Evolutionary conservation across 345 rosid species (phyloP).

Genomic region (Eucalyptus tenuipes): DNA sequence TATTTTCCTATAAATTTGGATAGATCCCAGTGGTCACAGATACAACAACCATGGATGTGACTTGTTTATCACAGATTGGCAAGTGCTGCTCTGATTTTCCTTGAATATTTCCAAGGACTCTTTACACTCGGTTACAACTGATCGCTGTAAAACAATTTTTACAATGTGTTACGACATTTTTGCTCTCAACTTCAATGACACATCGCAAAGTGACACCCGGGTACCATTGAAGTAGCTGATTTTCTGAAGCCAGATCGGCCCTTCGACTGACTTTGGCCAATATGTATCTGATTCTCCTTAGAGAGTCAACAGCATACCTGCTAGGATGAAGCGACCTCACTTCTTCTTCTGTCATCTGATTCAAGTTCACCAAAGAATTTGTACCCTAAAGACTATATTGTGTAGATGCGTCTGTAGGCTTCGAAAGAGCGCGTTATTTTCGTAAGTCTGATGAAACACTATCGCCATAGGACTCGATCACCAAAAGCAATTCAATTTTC

Average conservation of each 20-base stretch:
- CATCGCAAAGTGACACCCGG: no score
- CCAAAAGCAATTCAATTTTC: constrained; percentile 16
- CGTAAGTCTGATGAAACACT: neutral
- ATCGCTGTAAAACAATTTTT: neutral
- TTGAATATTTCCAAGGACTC: neutral
- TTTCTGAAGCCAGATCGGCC: neutral
- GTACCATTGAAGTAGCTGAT: neutral
- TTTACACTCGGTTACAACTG: neutral
- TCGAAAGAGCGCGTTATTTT: neutral
- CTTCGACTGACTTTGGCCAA: neutral
- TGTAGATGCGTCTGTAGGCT: neutral
- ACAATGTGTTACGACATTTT: neutral
- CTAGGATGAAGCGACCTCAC: neutral
- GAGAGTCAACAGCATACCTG: neutral
- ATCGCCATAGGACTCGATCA: neutral
- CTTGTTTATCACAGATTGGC: no score
- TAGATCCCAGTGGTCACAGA: no score
- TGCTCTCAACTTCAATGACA: no score
- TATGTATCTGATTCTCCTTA: neutral
- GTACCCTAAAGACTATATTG: constrained; percentile 21
- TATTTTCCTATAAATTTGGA: no score
- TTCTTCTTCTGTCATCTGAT: neutral
- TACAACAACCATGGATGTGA: no score
- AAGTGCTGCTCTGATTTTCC: no score
- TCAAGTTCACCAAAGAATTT: constrained; percentile 16